These are phyloP conservation scores for Tetrapisispora namnaoensis DNA, from an alignment of 805 yeast species.

Conservation along the genomic window DNA sequence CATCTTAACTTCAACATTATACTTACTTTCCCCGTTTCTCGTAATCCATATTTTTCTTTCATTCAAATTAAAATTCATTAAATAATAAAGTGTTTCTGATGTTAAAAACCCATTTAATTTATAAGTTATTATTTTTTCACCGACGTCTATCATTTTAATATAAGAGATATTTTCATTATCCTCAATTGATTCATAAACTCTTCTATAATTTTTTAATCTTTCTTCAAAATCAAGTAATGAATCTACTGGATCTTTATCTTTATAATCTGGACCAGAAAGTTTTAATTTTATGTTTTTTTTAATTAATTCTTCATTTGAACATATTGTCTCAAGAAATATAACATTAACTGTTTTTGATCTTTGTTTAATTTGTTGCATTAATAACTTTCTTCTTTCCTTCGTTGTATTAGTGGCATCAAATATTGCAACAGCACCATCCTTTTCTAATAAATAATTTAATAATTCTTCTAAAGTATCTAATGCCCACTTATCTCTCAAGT, in stretches of 20 bases:
- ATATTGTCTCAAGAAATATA: slow-evolving; percentile 75
- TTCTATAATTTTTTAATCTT: slow-evolving; percentile 73
- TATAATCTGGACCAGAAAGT: slow-evolving; percentile 88
- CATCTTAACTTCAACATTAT: slow-evolving; percentile 72
- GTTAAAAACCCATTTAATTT: slow-evolving; percentile 83
- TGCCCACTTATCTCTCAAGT: slow-evolving; percentile 88
- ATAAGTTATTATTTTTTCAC: slow-evolving; percentile 84
- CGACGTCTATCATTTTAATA: slow-evolving; percentile 92
- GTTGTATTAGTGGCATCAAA: slow-evolving; percentile 81
- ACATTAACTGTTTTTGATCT: slow-evolving; percentile 62
- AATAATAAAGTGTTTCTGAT: slow-evolving; percentile 84
- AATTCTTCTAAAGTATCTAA: slow-evolving; percentile 82
- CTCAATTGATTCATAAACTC: slow-evolving; percentile 83
- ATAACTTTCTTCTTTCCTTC: slow-evolving; percentile 47
- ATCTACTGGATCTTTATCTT: slow-evolving; percentile 65
- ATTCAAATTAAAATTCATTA: slow-evolving; percentile 77
- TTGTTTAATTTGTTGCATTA: slow-evolving; percentile 46
- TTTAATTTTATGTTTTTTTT: slow-evolving; percentile 79
- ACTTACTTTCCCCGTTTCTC: slow-evolving; percentile 87
- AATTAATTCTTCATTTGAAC: slow-evolving; percentile 68
- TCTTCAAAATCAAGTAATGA: slow-evolving; percentile 78
- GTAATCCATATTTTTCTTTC: slow-evolving; percentile 93
- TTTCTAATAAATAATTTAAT: slow-evolving; percentile 67
- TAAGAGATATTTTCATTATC: slow-evolving; percentile 70
- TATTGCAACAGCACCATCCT: slow-evolving; percentile 86